phyloP scores from a whole-genome alignment of 2,329 filamentous ascomycete species.

The Cryphonectria japonica region DNA sequence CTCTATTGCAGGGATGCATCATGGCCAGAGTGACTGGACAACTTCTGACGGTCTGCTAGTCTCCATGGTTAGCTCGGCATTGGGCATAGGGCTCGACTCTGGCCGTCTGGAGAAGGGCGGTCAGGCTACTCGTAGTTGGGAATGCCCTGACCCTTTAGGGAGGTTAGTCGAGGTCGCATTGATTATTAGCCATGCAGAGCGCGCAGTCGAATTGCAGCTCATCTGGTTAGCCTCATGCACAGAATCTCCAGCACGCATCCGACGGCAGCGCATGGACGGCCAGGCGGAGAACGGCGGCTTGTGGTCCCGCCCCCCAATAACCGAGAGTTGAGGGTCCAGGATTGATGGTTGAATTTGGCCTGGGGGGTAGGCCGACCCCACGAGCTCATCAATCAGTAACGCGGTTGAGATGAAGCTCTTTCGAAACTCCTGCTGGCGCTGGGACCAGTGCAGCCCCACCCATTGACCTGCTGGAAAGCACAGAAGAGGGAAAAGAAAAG shows the following conservation, averaged over 20 bases:
- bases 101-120: slow-evolving; percentile 18
- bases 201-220: slow-evolving; percentile 4
- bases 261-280: slow-evolving; percentile 1
- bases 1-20: slow-evolving; percentile 6
- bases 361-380: slow-evolving; percentile 5
- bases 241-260: not conserved
- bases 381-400: slow-evolving; percentile 20
- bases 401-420: slow-evolving; percentile 10
- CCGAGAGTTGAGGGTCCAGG: slow-evolving; percentile 5
- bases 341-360: not conserved
- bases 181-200: not conserved
- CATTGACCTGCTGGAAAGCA: slow-evolving; percentile 16
- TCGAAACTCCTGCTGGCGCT: not conserved
- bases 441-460: not conserved
- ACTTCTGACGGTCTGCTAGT: slow-evolving; percentile 10
- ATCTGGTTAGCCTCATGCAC: slow-evolving; percentile 6
- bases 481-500: not conserved
- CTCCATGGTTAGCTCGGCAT: slow-evolving; percentile 11
- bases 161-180: not conserved
- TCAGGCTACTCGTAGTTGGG: not conserved
- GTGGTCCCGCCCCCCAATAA: slow-evolving; percentile 1
- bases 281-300: slow-evolving; percentile 3
- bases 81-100: not conserved
- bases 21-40: slow-evolving; percentile 10
- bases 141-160: not conserved